Evolutionary conservation across 2,329 filamentous ascomycete species (phyloP).

Genomic region (Alternaria sp.): DNA sequence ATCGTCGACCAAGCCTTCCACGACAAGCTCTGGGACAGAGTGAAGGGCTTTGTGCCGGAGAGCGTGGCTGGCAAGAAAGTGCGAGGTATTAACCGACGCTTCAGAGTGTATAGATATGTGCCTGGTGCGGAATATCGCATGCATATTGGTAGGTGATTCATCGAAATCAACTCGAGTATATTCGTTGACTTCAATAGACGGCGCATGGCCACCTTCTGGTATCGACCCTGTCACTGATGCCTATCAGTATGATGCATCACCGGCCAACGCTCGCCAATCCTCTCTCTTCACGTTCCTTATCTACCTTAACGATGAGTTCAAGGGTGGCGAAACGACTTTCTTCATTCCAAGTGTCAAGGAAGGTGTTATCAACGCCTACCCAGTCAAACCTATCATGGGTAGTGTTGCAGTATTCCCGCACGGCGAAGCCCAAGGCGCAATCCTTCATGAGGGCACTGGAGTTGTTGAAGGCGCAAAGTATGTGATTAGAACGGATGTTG

Average conservation of each 20-base stretch:
- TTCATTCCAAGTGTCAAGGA: constrained; percentile 71
- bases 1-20: constrained; percentile 70
- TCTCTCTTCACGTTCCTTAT: constrained; percentile 74
- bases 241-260: constrained; percentile 74
- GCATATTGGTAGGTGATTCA: constrained; percentile 62
- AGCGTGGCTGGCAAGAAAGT: constrained; percentile 64
- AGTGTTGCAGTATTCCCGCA: constrained; percentile 74
- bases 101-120: constrained; percentile 76
- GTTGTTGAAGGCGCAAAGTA: constrained; percentile 73
- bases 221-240: constrained; percentile 63
- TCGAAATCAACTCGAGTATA: not conserved
- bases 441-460: constrained; percentile 75
- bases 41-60: constrained; percentile 65
- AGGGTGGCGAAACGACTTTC: constrained; percentile 75
- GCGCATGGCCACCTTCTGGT: constrained; percentile 76
- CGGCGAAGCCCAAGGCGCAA: constrained; percentile 69
- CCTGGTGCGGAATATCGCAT: constrained; percentile 75
- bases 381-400: constrained; percentile 73
- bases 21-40: constrained; percentile 68
- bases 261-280: constrained; percentile 66
- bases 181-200: constrained; percentile 54
- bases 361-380: constrained; percentile 73
- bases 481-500: constrained; percentile 74
- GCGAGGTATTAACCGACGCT: constrained; percentile 72
- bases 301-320: constrained; percentile 76